Conservation (phyloP, 2,329 filamentous ascomycete genomes). For the Penicillium sp. region DNA sequence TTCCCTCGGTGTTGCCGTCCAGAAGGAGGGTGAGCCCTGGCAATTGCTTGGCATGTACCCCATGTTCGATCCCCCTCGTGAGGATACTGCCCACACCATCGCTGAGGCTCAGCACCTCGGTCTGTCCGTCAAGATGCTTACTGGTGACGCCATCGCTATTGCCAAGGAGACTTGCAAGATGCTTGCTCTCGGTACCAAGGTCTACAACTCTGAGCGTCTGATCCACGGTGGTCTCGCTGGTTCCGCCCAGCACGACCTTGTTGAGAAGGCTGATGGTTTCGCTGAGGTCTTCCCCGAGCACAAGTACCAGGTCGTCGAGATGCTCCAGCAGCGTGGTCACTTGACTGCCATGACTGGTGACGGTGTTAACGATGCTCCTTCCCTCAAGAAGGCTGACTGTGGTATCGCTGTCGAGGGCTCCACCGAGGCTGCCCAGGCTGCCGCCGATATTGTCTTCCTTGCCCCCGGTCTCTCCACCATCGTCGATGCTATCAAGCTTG, state of each 20-base stretch:
- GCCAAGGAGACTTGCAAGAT: conserved; percentile 81
- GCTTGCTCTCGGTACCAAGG: conserved; percentile 73
- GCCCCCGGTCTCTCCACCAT: conserved; percentile 68
- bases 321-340: conserved; percentile 69
- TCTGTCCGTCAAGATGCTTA: conserved; percentile 77
- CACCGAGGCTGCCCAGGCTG: conserved; percentile 68
- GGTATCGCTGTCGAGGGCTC: conserved; percentile 71
- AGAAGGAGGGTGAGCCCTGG: conserved; percentile 72
- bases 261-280: conserved; percentile 70
- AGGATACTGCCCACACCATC: conserved; percentile 74
- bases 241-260: conserved; percentile 69
- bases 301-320: conserved; percentile 73
- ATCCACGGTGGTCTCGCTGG: conserved; percentile 72
- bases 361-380: conserved; percentile 71
- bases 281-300: conserved; percentile 72
- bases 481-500: conserved; percentile 68
- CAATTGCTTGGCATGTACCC: conserved; percentile 71
- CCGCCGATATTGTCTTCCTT: conserved; percentile 71
- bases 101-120: conserved; percentile 71
- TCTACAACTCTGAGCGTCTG: conserved; percentile 75
- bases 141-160: conserved; percentile 74
- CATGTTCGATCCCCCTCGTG: conserved; percentile 76
- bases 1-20: conserved; percentile 72
- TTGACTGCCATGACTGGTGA: conserved; percentile 74
- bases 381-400: conserved; percentile 69